Base-by-base conservation (phyloP, 2,329 filamentous ascomycete species). In the Aplosporella prunicola region DNA sequence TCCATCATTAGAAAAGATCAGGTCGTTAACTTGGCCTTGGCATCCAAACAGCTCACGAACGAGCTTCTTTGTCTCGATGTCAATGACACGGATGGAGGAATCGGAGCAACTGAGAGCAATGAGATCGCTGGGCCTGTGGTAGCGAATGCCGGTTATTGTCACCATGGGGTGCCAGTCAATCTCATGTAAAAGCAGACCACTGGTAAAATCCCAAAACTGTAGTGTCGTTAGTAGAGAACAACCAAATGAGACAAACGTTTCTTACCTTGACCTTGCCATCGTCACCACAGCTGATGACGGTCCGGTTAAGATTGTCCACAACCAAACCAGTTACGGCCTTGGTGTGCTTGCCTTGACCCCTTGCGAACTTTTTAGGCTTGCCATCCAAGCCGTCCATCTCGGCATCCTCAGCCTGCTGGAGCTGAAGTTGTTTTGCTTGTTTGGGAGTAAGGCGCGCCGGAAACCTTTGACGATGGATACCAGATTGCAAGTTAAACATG, bases 401-500 rank as follows among this genome's bases (percentile, higher is more conserved):
- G 5, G 79, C 71, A 35, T 74, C 68, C 41, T 79, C 70, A 1
- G 69, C 67, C 44, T 78, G 67, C 50, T 72, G 45, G 72, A 61
- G 51, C 79, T 80, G 83, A 32, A 88, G 58, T 54, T 84, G 81
- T 47, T 82, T 79, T 2, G 83, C 82, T 61, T 93, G 85, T 0
- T 77, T 76, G 2, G 82, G 81, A 1, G 82, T 88, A 30, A 93
- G 61, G 29, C 74, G 75, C 7, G 85, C 78, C 0, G 91, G 91
- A 58, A 93, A 98, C 13, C 82, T 77, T 52, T 93, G 86, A 41
- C 89, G 79, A 58, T 93, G 85, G 14, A 80, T 68, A 29, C 91
- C 91, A 29, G 91, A 96, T 58, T 98, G 91, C 41, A 98, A 67
- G 56, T 98, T 98, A 72, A 83, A 96, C 81, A 93, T 89, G 57